A percentile compares a stretch with the other conserved stretches of the same genome.
These are phyloP conservation scores for Pezicula neosporulosa DNA, from an alignment of 2,329 filamentous ascomycete species.

Conservation along the genomic window DNA sequence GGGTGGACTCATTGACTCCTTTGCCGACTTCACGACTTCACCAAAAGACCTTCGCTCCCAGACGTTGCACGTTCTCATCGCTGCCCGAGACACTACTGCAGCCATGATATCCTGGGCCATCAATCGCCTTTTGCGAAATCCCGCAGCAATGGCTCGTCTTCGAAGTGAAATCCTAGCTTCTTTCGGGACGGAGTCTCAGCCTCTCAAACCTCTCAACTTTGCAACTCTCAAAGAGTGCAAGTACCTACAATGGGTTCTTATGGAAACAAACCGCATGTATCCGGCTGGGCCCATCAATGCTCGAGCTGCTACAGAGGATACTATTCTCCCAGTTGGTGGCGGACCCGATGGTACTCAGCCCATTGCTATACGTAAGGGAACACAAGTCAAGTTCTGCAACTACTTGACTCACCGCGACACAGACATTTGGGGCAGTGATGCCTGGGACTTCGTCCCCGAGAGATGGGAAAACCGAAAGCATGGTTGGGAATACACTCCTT, in stretches of 20 bases:
- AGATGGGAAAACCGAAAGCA: not conserved
- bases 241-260: not conserved
- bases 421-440: not conserved
- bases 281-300: not conserved
- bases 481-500: not conserved
- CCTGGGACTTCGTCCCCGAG: not conserved
- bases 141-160: not conserved
- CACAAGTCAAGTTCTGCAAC: not conserved
- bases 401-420: not conserved
- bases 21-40: not conserved
- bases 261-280: not conserved
- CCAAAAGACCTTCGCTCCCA: not conserved
- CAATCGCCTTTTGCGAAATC: not conserved
- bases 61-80: not conserved
- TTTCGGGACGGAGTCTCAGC: not conserved
- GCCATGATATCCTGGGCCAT: not conserved
- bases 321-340: not conserved
- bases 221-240: not conserved
- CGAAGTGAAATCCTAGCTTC: not conserved
- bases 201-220: not conserved
- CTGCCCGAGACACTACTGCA: not conserved
- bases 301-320: not conserved
- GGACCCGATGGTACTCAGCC: not conserved
- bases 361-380: not conserved
- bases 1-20: not conserved